A percentile compares a stretch with the other conserved stretches of the same genome.
Evolutionary conservation across 139 green algal genomes (phyloP).

Genomic region (Prasinococcaceae sp.): DNA sequence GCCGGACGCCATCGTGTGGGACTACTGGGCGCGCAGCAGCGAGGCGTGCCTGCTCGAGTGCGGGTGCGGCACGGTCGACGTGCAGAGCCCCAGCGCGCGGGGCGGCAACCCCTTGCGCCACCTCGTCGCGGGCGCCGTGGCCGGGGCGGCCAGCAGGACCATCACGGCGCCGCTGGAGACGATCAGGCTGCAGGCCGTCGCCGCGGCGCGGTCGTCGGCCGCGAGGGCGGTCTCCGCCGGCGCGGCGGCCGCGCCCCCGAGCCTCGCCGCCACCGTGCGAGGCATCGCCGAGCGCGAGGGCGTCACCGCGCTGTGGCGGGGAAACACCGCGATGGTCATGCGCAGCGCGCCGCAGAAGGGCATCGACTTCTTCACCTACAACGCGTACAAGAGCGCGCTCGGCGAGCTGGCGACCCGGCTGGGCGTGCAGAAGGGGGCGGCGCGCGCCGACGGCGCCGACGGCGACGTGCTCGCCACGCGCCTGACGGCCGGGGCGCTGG

Average conservation of each 20-base stretch:
- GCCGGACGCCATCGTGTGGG: slow-evolving; percentile 11
- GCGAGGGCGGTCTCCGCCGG: too few relatives aligned
- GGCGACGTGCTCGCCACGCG: too few relatives aligned
- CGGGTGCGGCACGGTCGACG: too few relatives aligned
- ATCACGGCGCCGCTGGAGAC: slow-evolving; percentile 65
- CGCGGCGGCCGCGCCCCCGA: too few relatives aligned
- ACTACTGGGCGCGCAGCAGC: too few relatives aligned
- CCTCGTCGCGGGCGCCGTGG: slow-evolving; percentile 57
- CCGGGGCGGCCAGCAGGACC: slow-evolving; percentile 52
- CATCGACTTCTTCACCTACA: slow-evolving; percentile 61
- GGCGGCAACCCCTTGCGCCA: slow-evolving; percentile 28
- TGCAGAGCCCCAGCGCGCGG: neutral
- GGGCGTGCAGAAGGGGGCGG: too few relatives aligned
- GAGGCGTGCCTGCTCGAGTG: too few relatives aligned
- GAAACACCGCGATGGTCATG: slow-evolving; percentile 62
- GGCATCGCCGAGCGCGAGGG: too few relatives aligned
- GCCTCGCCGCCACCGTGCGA: slow-evolving; percentile 2
- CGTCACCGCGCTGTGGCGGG: slow-evolving; percentile 38
- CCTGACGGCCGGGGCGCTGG: slow-evolving; percentile 32
- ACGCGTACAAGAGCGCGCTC: slow-evolving; percentile 18
- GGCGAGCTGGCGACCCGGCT: neutral
- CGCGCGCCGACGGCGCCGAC: too few relatives aligned
- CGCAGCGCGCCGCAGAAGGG: slow-evolving; percentile 51
- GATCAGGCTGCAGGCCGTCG: slow-evolving; percentile 49
- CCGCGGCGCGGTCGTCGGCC: slow-evolving; percentile 24